Conservation (phyloP, 306 rosid genomes). For the Sindora glabra region DNA sequence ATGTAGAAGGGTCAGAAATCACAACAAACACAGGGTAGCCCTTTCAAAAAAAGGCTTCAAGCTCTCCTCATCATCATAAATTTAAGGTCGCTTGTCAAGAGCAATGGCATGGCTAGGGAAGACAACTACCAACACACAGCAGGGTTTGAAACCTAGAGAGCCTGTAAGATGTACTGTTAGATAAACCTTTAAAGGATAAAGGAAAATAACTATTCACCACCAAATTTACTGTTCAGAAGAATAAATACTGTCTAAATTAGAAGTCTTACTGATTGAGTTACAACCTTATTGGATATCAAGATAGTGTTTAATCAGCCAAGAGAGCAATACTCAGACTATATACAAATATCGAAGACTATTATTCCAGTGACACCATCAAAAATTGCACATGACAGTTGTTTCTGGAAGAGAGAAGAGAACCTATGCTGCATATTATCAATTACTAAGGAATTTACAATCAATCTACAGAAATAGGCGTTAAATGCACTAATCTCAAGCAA, state of each 20-base stretch:
- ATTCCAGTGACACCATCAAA: neutral
- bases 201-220: neutral
- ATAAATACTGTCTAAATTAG: neutral
- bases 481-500: slow-evolving; percentile 21
- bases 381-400: neutral
- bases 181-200: neutral
- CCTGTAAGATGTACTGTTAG: neutral
- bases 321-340: neutral
- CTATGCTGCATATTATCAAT: neutral
- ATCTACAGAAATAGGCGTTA: slow-evolving; percentile 17
- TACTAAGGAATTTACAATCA: slow-evolving; percentile 3
- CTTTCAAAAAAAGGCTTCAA: neutral
- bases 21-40: slow-evolving; percentile 11
- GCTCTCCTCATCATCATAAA: neutral
- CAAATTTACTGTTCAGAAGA: neutral
- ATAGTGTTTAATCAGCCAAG: slow-evolving; percentile 6
- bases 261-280: neutral
- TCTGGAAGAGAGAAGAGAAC: neutral
- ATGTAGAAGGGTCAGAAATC: neutral
- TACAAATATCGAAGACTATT: neutral
- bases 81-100: neutral
- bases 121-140: neutral
- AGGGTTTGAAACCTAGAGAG: neutral
- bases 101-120: neutral
- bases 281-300: neutral